These are phyloP conservation scores for Coemansia reversa DNA, from an alignment of 192 early-diverging fungal genomes.

Conservation along the genomic window DNA sequence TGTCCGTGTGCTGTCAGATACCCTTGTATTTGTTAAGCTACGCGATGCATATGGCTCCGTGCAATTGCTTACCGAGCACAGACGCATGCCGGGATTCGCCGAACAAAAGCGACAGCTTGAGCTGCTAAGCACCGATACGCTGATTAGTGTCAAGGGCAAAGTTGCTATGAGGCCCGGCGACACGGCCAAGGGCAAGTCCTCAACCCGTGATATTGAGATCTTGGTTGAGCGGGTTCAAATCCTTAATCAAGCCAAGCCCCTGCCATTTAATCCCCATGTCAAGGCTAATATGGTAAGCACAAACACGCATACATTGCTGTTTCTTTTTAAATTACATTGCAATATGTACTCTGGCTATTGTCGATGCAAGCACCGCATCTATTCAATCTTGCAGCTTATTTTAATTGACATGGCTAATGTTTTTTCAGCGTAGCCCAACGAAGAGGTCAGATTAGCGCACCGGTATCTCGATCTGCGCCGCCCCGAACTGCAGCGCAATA, in stretches of 20 bases:
- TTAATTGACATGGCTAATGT: neutral
- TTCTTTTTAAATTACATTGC: neutral
- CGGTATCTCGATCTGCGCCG: conserved; percentile 82
- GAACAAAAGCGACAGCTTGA: conserved; percentile 34
- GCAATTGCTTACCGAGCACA: conserved; percentile 60
- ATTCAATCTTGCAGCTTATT: neutral
- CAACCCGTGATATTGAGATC: conserved; percentile 73
- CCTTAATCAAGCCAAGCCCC: conserved; percentile 63
- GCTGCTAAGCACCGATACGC: conserved; percentile 64
- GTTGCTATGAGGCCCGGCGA: conserved; percentile 60
- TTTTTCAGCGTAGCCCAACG: conserved; percentile 57
- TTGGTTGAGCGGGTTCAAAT: conserved; percentile 58
- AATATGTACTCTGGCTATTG: neutral
- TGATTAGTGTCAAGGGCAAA: conserved; percentile 67
- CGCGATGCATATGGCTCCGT: conserved; percentile 74
- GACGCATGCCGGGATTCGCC: conserved; percentile 47
- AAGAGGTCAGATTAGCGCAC: conserved; percentile 73
- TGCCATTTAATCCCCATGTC: conserved; percentile 38
- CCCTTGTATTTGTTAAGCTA: conserved; percentile 74
- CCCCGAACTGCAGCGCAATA: conserved; percentile 69
- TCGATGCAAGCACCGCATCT: neutral
- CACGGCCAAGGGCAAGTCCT: conserved; percentile 25
- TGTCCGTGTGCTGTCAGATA: conserved; percentile 65
- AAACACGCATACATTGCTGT: neutral
- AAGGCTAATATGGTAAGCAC: conserved; percentile 23